These are phyloP conservation scores for Claviceps digitariae DNA, from an alignment of 2,329 filamentous ascomycete genomes.

Conservation along the genomic window DNA sequence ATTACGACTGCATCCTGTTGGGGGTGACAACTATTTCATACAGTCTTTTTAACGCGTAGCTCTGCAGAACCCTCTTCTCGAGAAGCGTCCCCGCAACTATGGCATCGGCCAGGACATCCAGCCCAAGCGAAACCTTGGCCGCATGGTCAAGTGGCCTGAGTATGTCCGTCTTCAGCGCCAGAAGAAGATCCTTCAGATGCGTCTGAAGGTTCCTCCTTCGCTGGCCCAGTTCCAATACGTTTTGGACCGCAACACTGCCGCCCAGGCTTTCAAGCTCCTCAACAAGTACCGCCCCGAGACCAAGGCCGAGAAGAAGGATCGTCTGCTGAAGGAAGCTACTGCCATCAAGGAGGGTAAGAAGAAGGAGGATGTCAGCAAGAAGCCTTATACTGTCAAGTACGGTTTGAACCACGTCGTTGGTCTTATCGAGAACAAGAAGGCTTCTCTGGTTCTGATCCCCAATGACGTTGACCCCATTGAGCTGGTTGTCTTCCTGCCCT, in stretches of 20 bases:
- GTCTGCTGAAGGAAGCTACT: constrained; percentile 93
- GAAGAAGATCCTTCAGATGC: constrained; percentile 92
- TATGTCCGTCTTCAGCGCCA: constrained; percentile 96
- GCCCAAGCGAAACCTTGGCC: constrained; percentile 85
- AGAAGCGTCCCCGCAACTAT: constrained; percentile 96
- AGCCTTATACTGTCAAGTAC: constrained; percentile 99
- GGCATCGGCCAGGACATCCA: constrained; percentile 99
- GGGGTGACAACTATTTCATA: neutral
- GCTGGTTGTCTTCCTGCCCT: constrained; percentile 96
- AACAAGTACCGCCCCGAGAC: constrained; percentile 99
- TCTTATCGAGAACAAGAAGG: constrained; percentile 99
- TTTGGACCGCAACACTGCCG: constrained; percentile 91
- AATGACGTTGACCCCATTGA: constrained; percentile 99
- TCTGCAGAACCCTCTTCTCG: constrained; percentile 88
- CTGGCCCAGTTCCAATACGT: constrained; percentile 97
- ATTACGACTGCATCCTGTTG: neutral
- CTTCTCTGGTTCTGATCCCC: constrained; percentile 90
- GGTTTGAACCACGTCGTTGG: constrained; percentile 99
- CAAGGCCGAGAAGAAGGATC: constrained; percentile 99
- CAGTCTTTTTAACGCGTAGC: neutral
- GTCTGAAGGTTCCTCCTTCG: constrained; percentile 94
- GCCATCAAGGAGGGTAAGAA: constrained; percentile 98
- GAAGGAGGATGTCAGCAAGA: constrained; percentile 99
- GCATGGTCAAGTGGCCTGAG: constrained; percentile 99
- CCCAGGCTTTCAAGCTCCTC: constrained; percentile 96